Base-by-base conservation (phyloP, 139 green algal species). In the Micractinium conductrix region DNA sequence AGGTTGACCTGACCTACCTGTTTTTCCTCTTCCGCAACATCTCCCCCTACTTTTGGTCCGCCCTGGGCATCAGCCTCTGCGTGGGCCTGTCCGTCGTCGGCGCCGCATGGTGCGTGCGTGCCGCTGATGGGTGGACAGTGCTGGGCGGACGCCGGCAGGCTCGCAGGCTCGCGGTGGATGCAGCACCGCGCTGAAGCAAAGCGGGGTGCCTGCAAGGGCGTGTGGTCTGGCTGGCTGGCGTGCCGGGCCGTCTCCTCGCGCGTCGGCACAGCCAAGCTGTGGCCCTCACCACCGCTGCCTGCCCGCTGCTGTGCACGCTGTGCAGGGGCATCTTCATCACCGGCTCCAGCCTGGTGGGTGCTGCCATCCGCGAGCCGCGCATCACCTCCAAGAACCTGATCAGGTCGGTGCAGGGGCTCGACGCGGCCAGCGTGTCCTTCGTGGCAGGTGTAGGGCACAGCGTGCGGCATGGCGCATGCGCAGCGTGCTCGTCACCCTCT, bases 331-430 rank as follows among this genome's bases (percentile, higher is more conserved):
- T 99, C 74, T 99, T 99, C 88, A 96, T 98, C 71, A 99, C 97
- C 3, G 97, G 97, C n/a, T 96, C 93, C 79, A 98, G 93, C 79
- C 85, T 99, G 76, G 84, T 99, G 4, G 97, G 97, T 53, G 97
- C 93, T n/a, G 97, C 96, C 10, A 95, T 99, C 14, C 88, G 96
- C 5, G 95, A 95, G 78, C 97, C 97, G 3, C 86, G 97, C 33
- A 99, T 99, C 85, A 99, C 97, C 0, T 98, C 93, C 45, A 99
- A 99, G 88, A 99, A 99, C 83, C 89, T 99, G 22, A 99, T 99
- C 93, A 98, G 95, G 95, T 96, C 2, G 33, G 33, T 65, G 73
- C 21, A 62, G n/a, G 74, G 1, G 44, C 53, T 62, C 19, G 53
- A 19, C 53, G 24, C 5, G 53, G 53, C 19, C 53, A 30, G 53